These are phyloP conservation scores for Ceriops decandra DNA, from an alignment of 345 rosid species.

Conservation along the genomic window DNA sequence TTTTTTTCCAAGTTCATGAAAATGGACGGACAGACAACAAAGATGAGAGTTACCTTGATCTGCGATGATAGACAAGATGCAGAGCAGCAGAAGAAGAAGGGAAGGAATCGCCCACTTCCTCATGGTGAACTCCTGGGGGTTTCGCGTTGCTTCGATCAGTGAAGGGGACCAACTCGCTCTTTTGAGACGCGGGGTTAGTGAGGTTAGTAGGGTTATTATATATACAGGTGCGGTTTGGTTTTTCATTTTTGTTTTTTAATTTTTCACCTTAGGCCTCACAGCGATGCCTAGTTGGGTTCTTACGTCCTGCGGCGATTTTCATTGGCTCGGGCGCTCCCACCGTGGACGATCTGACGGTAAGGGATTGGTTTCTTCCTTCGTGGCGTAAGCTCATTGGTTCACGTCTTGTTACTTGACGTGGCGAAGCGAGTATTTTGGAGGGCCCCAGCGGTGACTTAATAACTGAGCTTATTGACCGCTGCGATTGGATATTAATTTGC, in stretches of 20 bases:
- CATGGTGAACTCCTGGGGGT: conserved; percentile 33
- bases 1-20: neutral
- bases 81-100: conserved; percentile 56
- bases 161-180: neutral
- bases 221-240: too few relatives aligned
- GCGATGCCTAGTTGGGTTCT: neutral
- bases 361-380: neutral
- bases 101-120: conserved; percentile 90
- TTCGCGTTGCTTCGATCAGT: conserved; percentile 25
- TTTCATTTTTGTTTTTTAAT: neutral
- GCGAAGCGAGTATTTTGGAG: conserved; percentile 16
- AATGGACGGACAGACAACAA: neutral
- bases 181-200: neutral
- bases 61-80: conserved; percentile 60
- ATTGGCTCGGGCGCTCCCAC: conserved; percentile 12
- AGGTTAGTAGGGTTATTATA: neutral
- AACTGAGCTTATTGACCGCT: conserved; percentile 18
- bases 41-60: conserved; percentile 61
- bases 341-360: conserved; percentile 52
- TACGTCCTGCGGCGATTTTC: conserved; percentile 6
- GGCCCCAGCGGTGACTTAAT: conserved; percentile 26
- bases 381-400: conserved; percentile 41
- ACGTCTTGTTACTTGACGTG: conserved; percentile 37
- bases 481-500: conserved; percentile 2
- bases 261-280: conserved; percentile 1